A percentile compares a stretch with the other conserved stretches of the same genome.
phyloP scores from a whole-genome alignment of 495 filamentous ascomycete genomes.

The Lasiosphaeriaceae sp. region DNA sequence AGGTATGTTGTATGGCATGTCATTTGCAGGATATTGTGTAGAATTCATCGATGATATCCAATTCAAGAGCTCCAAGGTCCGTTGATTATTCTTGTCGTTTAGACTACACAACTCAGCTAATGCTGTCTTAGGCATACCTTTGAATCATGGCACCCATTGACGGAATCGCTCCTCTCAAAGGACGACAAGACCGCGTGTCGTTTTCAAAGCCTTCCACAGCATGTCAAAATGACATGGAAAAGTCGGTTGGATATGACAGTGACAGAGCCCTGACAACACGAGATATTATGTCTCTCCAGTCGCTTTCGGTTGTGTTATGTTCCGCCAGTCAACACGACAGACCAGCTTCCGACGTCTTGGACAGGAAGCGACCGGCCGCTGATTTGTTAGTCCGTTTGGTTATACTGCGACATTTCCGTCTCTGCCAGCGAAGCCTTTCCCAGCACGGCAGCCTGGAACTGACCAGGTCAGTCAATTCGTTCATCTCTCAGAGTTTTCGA shows the following conservation, averaged over 20 bases:
- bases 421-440: slow-evolving; percentile 24
- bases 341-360: background rate
- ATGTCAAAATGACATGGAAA: background rate
- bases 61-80: slow-evolving; percentile 31
- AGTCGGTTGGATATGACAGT: background rate
- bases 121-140: too few relatives aligned
- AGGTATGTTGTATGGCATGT: slow-evolving; percentile 10
- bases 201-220: background rate
- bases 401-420: slow-evolving; percentile 19
- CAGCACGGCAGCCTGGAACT: background rate
- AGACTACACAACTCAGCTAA: background rate
- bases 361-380: slow-evolving; percentile 6
- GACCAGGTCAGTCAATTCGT: slow-evolving; percentile 12
- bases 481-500: slow-evolving; percentile 2
- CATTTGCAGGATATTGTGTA: slow-evolving; percentile 18
- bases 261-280: slow-evolving; percentile 9
- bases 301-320: slow-evolving; percentile 11
- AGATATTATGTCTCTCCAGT: slow-evolving; percentile 13
- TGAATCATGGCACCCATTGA: too few relatives aligned
- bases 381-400: slow-evolving; percentile 32
- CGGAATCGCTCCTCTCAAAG: too few relatives aligned
- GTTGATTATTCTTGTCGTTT: background rate
- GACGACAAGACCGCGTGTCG: too few relatives aligned
- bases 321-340: too few relatives aligned
- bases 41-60: slow-evolving; percentile 25